Conservation (phyloP, 2,329 filamentous ascomycete genomes). For the Exophiala spinifera region DNA sequence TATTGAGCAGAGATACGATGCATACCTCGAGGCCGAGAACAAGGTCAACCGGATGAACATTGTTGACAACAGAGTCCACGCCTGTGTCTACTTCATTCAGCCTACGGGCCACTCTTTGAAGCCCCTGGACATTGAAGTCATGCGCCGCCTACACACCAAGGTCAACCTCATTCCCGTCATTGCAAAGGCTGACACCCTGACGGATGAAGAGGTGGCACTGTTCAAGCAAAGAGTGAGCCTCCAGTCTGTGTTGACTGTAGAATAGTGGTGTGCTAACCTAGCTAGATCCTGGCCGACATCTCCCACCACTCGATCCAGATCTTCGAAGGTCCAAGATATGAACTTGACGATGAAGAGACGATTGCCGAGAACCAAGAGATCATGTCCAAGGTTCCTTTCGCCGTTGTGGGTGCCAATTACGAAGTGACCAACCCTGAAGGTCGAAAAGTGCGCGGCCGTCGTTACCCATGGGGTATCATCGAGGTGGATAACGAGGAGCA, state of each 20-base stretch:
- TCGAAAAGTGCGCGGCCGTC: conserved; percentile 90
- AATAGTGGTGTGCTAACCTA: conserved; percentile 29
- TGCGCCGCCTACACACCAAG: conserved; percentile 99
- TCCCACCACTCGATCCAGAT: conserved; percentile 97
- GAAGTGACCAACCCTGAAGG: conserved; percentile 90
- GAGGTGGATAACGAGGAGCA: conserved; percentile 99
- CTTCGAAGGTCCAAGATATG: conserved; percentile 97
- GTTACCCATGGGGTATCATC: conserved; percentile 97
- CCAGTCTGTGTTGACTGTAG: conserved; percentile 26
- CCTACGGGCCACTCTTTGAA: conserved; percentile 97
- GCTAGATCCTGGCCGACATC: conserved; percentile 91
- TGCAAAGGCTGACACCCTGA: conserved; percentile 96
- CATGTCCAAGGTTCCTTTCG: conserved; percentile 99
- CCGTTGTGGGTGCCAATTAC: conserved; percentile 92
- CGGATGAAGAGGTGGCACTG: conserved; percentile 87
- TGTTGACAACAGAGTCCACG: conserved; percentile 97
- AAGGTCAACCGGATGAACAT: conserved; percentile 99
- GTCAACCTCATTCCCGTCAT: conserved; percentile 99
- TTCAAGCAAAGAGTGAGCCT: conserved; percentile 91
- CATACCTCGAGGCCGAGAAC: conserved; percentile 98
- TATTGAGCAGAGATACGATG: conserved; percentile 98
- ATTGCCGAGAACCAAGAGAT: conserved; percentile 99
- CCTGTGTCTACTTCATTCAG: conserved; percentile 99
- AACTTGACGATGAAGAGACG: conserved; percentile 98
- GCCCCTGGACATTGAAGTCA: conserved; percentile 97